Base-by-base conservation (phyloP, 1,139 yeast genomes). In the Arxiozyma telluris region DNA sequence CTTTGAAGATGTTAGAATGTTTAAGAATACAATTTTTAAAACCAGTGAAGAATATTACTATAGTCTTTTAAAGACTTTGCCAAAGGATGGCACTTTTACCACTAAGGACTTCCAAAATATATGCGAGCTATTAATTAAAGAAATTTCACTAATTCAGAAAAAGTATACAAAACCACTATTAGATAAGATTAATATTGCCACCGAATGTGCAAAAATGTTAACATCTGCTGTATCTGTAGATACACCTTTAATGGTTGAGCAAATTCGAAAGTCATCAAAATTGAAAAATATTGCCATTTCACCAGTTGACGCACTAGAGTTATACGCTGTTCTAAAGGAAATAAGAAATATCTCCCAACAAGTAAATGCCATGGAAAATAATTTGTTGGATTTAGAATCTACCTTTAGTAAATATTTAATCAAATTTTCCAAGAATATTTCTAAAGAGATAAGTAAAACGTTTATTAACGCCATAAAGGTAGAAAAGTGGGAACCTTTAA, bases 201-300 rank as follows among this genome's bases (percentile, higher is more conserved):
- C 73, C 51, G 76, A 82, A 0, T 78, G 81, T 17, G 85, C 84
- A 0, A 75, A 78, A 1, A 76, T 81, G 6, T 76, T 83, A 21
- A 76, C 85, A 11, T 76, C 79, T 2, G 77, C 84, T 67, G 82
- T 85, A 64, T 80, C 83, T 0, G 78, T 80, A 2, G 95, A 87
- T 64, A 76, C 86, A 1, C 74, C 77, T 55, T 78, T 81, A 43
- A 83, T 87, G 70, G 69, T 85, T 44, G 72, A 74, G 38, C 84
- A 83, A 62, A 76, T 84, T 53, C 77, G 76, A 56, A 69, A 79
- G 50, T 72, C 76, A 61, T 67, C 76, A 8, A 62, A 70, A 41
- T 72, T 72, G 18, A 67, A 64, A 46, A 71, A 71, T 5, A 71
- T 74, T 53, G 63, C 64, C 0, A 72, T 83, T 12, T 72, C 81